These are phyloP conservation scores for Phytophthora europaea DNA, from an alignment of 352 stramenopile genomes.

Conservation along the genomic window DNA sequence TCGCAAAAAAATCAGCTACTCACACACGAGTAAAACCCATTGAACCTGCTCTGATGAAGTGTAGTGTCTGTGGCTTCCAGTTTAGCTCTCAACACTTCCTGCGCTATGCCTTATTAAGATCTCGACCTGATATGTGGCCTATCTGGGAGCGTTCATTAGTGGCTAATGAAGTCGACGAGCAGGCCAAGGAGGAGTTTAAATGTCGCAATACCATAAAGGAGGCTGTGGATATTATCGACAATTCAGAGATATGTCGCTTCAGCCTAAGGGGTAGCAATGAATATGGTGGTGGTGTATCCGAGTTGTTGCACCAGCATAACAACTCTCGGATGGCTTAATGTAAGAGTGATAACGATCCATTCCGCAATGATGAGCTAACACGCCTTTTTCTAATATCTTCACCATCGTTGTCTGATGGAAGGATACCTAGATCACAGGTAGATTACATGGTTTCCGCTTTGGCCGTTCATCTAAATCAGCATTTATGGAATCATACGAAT, in stretches of 20 bases:
- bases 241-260: background rate
- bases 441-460: slow-evolving; percentile 14
- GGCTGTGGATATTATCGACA: background rate
- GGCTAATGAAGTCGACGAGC: background rate
- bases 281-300: background rate
- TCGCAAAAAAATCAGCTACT: background rate
- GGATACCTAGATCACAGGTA: background rate
- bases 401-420: background rate
- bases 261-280: background rate
- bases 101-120: background rate
- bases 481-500: slow-evolving; percentile 18
- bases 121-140: background rate
- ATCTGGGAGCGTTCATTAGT: background rate
- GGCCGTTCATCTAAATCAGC: slow-evolving; percentile 14
- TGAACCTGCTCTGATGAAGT: background rate
- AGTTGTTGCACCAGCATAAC: background rate
- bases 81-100: background rate
- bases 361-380: slow-evolving; percentile 7
- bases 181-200: background rate
- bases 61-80: background rate
- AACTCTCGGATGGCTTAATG: background rate
- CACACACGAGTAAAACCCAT: background rate
- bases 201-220: background rate
- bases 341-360: slow-evolving; percentile 7
- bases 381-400: background rate